These are phyloP conservation scores for Zasmidium citrigriseum DNA, from an alignment of 2,329 filamentous ascomycete genomes.

Conservation along the genomic window DNA sequence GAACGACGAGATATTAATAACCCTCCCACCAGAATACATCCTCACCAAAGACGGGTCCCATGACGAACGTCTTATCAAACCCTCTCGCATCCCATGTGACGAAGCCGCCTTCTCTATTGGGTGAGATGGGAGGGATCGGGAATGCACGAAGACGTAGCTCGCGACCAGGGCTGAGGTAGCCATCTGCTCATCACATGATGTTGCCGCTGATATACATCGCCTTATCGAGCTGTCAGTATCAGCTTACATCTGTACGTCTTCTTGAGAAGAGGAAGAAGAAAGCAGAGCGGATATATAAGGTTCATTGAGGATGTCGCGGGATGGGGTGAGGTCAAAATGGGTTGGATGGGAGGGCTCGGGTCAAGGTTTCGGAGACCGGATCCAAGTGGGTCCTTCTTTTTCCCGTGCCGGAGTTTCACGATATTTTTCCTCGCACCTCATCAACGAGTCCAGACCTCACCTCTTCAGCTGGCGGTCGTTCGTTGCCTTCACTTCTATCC, in stretches of 20 bases:
- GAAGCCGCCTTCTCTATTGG: neutral
- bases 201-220: too few relatives aligned
- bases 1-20: neutral
- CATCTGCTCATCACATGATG: neutral
- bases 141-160: conserved; percentile 1
- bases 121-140: neutral
- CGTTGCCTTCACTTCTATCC: neutral
- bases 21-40: too few relatives aligned
- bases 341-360: neutral
- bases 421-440: neutral
- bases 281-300: neutral
- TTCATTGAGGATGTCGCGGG: neutral
- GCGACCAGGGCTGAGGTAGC: neutral
- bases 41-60: neutral
- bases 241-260: too few relatives aligned
- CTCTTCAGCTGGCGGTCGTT: neutral
- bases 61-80: neutral
- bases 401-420: neutral
- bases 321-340: neutral
- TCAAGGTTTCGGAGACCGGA: conserved; percentile 1
- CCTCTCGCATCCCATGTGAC: neutral
- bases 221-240: neutral
- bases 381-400: neutral
- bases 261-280: neutral
- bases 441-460: neutral